phyloP scores from a whole-genome alignment of 2,329 filamentous ascomycete genomes.

The Teratosphaeria gauchensis region DNA sequence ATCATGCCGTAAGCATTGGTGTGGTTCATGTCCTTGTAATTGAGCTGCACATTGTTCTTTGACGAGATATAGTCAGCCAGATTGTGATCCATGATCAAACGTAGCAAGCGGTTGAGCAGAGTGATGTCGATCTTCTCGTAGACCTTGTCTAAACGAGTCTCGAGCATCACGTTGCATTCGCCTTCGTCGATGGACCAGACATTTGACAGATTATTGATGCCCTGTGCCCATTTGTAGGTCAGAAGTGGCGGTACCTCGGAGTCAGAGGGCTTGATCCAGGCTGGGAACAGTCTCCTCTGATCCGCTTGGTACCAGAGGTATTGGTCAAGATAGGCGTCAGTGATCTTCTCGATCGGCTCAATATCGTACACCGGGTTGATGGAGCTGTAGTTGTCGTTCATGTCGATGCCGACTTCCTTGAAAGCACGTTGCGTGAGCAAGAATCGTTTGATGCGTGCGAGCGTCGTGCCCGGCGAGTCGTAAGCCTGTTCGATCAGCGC shows the following conservation, averaged over 20 bases:
- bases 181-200: conserved; percentile 92
- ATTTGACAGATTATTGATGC: conserved; percentile 93
- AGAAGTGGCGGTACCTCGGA: conserved; percentile 91
- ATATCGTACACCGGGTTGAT: conserved; percentile 99
- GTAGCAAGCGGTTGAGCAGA: conserved; percentile 80
- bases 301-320: conserved; percentile 99
- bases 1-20: conserved; percentile 99
- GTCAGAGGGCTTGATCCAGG: conserved; percentile 98
- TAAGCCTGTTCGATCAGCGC: conserved; percentile 97
- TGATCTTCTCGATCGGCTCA: conserved; percentile 98
- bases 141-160: conserved; percentile 96
- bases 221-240: conserved; percentile 98
- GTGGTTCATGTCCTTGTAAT: conserved; percentile 99
- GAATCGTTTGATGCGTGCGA: conserved; percentile 96
- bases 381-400: conserved; percentile 99
- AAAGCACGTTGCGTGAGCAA: conserved; percentile 93
- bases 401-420: conserved; percentile 98
- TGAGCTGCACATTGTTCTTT: conserved; percentile 98
- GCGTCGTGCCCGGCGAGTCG: conserved; percentile 88
- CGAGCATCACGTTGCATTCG: conserved; percentile 97
- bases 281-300: conserved; percentile 90
- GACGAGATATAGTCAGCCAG: conserved; percentile 97
- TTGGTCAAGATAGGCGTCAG: conserved; percentile 94
- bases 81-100: conserved; percentile 99
- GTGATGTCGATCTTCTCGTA: conserved; percentile 99